Evolutionary conservation across 805 yeast genomes (phyloP).

Genomic region (Sungouiozyma intestinalis): DNA sequence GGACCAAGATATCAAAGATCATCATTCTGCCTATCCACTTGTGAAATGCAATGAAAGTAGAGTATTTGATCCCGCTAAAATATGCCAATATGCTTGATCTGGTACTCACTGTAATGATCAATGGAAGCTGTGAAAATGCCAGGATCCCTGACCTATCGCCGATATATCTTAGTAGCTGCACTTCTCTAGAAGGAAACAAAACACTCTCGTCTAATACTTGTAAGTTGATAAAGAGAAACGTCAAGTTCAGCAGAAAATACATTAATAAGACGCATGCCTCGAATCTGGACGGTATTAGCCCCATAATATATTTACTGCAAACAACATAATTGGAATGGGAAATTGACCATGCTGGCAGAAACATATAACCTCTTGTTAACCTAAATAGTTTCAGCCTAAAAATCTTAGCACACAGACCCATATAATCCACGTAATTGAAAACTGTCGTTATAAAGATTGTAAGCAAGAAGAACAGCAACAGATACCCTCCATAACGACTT

Average conservation of each 20-base stretch:
- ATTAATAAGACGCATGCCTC: constrained; percentile 13
- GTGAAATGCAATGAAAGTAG: constrained; percentile 58
- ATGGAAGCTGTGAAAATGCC: constrained; percentile 40
- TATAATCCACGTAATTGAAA: constrained; percentile 7
- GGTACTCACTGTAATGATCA: constrained; percentile 53
- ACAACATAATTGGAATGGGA: constrained; percentile 15
- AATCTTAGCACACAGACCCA: constrained; percentile 6
- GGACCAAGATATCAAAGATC: constrained; percentile 31
- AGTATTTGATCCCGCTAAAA: constrained; percentile 52
- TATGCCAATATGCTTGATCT: constrained; percentile 57
- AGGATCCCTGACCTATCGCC: constrained; percentile 42
- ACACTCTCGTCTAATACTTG: constrained; percentile 12
- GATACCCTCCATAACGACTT: constrained; percentile 7
- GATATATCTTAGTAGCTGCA: constrained; percentile 21
- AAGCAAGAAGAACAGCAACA: constrained; percentile 10
- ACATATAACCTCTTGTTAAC: constrained; percentile 10
- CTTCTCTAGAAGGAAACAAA: constrained; percentile 6
- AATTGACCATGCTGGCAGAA: constrained; percentile 11
- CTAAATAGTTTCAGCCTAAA: constrained; percentile 6
- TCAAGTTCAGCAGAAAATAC: constrained; percentile 10
- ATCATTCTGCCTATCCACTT: constrained; percentile 40
- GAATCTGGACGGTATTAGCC: constrained; percentile 15
- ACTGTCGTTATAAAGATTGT: constrained; percentile 4
- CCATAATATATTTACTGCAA: constrained; percentile 6
- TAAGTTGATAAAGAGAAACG: constrained; percentile 5